Evolutionary conservation across 163 green algal species (phyloP).

Genomic region (Chlamydomonas reinhardtii): DNA sequence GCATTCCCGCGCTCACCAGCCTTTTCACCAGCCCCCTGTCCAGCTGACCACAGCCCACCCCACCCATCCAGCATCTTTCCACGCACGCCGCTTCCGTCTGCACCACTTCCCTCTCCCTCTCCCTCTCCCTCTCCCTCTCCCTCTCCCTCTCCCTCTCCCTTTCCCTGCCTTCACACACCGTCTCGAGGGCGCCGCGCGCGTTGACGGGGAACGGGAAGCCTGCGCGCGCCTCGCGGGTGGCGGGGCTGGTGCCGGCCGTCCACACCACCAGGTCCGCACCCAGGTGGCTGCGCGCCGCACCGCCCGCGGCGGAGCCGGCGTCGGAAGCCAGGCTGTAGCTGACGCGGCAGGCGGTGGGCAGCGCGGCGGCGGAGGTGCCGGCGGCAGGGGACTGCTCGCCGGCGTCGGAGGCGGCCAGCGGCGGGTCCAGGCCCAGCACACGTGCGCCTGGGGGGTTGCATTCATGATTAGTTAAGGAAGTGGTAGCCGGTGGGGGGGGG

Average conservation of each 20-base stretch:
- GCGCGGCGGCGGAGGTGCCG: neutral
- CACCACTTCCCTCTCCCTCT: too few species aligned
- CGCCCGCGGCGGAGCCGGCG: neutral
- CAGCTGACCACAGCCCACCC: too few species aligned
- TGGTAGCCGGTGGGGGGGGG: neutral
- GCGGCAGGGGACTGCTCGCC: neutral
- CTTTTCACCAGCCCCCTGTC: too few species aligned
- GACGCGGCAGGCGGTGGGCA: slow-evolving; percentile 35
- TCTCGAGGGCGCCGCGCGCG: slow-evolving; percentile 51
- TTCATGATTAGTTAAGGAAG: too few species aligned
- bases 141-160: too few species aligned
- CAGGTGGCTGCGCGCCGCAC: neutral
- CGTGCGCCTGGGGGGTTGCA: neutral
- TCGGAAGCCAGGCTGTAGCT: neutral
- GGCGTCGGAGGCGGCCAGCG: neutral
- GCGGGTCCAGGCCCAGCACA: neutral
- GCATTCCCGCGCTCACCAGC: too few species aligned
- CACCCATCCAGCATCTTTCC: too few species aligned
- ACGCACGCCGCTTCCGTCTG: too few species aligned
- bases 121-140: too few species aligned
- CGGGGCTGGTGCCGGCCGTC: slow-evolving; percentile 85
- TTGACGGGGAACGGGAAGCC: slow-evolving; percentile 79
- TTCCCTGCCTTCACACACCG: slow-evolving; percentile 21
- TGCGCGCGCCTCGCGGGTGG: slow-evolving; percentile 40
- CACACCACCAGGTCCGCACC: slow-evolving; percentile 90